These are phyloP conservation scores for Arachnomyces sp. DNA, from an alignment of 2,329 filamentous ascomycete species.

Conservation along the genomic window DNA sequence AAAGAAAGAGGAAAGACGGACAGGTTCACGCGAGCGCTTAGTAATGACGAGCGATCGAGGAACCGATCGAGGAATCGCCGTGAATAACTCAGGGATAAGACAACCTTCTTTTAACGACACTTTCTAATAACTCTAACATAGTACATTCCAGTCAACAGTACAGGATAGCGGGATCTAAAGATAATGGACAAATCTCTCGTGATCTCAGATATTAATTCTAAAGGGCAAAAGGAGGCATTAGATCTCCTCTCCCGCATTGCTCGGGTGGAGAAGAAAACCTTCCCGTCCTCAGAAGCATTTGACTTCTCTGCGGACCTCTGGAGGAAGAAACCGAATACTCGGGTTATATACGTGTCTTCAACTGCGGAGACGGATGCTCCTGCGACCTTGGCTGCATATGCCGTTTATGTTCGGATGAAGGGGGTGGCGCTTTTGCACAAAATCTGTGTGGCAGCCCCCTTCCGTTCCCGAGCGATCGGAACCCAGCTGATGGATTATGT, in stretches of 20 bases:
- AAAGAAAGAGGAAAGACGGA: no score
- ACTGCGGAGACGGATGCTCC: conserved; percentile 8
- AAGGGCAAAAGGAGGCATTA: conserved; percentile 26
- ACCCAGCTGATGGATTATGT: conserved; percentile 39
- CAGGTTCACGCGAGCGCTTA: no score
- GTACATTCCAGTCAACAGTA: conserved; percentile 3
- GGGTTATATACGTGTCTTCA: conserved; percentile 29
- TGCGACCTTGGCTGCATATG: conserved; percentile 31
- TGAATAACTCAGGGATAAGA: no score
- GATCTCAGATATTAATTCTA: conserved; percentile 33
- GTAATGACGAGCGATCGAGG: no score
- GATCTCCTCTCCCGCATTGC: conserved; percentile 29
- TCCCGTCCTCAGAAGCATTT: conserved; percentile 46
- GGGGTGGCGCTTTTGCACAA: conserved; percentile 44
- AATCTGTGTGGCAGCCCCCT: conserved; percentile 41
- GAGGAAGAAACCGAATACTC: conserved; percentile 43
- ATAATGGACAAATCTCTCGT: conserved; percentile 19
- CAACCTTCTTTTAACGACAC: no score
- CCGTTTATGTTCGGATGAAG: conserved; percentile 40
- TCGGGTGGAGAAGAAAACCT: conserved; percentile 43
- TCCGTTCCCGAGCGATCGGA: conserved; percentile 42
- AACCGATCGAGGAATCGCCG: no score
- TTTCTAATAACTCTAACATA: not conserved
- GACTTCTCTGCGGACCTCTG: conserved; percentile 39
- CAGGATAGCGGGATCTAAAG: conserved; percentile 13